Conservation (phyloP, 2,329 filamentous ascomycete genomes). For the Aquanectria penicillioides region DNA sequence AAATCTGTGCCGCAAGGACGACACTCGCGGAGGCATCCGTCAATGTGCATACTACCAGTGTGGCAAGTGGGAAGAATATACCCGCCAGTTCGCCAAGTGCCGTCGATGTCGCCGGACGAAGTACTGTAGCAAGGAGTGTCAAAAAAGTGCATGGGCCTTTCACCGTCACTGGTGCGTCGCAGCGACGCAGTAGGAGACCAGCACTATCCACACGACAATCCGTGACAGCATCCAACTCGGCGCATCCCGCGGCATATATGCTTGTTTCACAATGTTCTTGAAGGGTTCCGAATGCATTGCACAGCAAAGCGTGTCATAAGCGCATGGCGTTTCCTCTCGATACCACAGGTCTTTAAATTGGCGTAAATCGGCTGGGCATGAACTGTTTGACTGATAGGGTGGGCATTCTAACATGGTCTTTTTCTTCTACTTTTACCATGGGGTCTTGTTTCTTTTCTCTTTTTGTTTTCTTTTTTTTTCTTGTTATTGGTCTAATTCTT, state of each 20-base stretch:
- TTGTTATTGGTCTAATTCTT: constrained; percentile 39
- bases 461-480: constrained; percentile 22
- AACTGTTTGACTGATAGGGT: constrained; percentile 34
- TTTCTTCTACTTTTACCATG: constrained; percentile 7
- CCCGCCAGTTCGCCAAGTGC: constrained; percentile 97
- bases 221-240: constrained; percentile 37
- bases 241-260: constrained; percentile 39
- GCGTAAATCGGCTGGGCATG: constrained; percentile 40
- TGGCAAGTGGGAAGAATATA: constrained; percentile 97
- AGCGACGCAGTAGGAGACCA: constrained; percentile 61
- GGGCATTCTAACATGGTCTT: constrained; percentile 37
- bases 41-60: constrained; percentile 99
- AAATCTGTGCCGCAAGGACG: constrained; percentile 97
- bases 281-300: constrained; percentile 51
- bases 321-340: constrained; percentile 56
- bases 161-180: constrained; percentile 97
- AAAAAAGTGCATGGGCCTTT: constrained; percentile 98
- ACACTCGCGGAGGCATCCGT: constrained; percentile 90
- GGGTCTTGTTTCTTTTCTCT: constrained; percentile 29
- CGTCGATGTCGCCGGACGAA: constrained; percentile 95
- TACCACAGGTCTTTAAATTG: constrained; percentile 52
- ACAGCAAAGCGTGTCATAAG: constrained; percentile 53
- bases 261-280: constrained; percentile 44
- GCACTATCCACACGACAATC: constrained; percentile 29
- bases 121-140: constrained; percentile 99